These are phyloP conservation scores for Eucalyptus tenuipes DNA, from an alignment of 345 rosid genomes.

Conservation along the genomic window DNA sequence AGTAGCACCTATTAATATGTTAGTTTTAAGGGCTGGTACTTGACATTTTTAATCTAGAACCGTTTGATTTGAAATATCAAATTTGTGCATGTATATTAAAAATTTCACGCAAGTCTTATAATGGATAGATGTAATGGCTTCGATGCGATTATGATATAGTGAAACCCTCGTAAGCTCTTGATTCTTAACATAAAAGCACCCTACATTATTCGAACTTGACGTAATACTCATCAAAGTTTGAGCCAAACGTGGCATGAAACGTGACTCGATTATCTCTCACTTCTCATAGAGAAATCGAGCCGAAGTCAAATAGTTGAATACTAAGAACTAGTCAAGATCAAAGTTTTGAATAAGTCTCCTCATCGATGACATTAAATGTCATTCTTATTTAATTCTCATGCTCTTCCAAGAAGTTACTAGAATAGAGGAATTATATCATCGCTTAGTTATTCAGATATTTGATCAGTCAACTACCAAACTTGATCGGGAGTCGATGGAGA, in stretches of 20 bases:
- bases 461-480: background rate
- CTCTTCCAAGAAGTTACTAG: background rate
- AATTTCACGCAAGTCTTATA: background rate
- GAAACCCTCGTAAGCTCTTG: background rate
- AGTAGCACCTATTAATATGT: background rate
- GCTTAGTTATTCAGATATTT: background rate
- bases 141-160: background rate
- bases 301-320: background rate
- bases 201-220: background rate
- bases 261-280: background rate
- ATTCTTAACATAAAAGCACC: background rate
- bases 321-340: background rate
- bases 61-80: background rate
- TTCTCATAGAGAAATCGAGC: background rate
- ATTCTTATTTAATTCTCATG: background rate
- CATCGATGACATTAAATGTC: background rate
- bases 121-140: background rate
- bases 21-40: background rate
- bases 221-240: background rate
- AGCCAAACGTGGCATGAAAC: background rate
- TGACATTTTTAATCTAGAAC: background rate
- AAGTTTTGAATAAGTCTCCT: background rate
- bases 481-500: background rate
- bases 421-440: background rate
- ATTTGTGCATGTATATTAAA: background rate